Base-by-base conservation (phyloP, 768 basidiomycete genomes). In the Calvatia gigantea region DNA sequence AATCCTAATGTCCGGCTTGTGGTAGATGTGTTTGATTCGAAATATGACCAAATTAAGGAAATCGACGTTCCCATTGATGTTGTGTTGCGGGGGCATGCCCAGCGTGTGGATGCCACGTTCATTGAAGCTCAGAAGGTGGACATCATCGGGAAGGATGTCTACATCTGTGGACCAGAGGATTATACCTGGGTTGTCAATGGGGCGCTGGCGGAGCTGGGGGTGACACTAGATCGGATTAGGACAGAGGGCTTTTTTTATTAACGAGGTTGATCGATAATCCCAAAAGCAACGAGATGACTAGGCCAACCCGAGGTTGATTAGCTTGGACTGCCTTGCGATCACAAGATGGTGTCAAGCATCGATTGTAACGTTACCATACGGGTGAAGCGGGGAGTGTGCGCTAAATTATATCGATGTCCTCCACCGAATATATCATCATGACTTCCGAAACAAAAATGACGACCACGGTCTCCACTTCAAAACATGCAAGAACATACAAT, bases 131-230 rank as follows among this genome's bases (percentile, higher is more conserved):
- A n/a, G 25, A 47, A 63, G 50, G 58, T 17, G 37, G 64, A 60
- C 1, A 7, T 67, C 6, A 37, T 35, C 21, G 67, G 61, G 11
- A 65, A 69, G 41, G 64, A 70, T n/a, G 62, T 68, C 1, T 84
- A 74, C 57, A 42, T 85, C 11, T 84, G 83, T 63, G 83, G 83
- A 2, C 77, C 82, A 1, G 68, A 66, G 21, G 62, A 60, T 2
- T 83, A 81, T 50, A 80, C 82, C 62, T 62, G 68, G 42, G 62
- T 63, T 25, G 69, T 75, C 1, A 44, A 75, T n/a, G 61, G 58
- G 4, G 64, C 64, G 1, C 59, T 83, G 55, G 64, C 58, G 2
- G 67, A 63, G 4, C 55, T 70, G 35, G 79, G 78, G 3, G 61
- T 76, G 8, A 64, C 70, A 15, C 58, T 64, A 12, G 62, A 58